phyloP scores from a whole-genome alignment of 495 filamentous ascomycete species.

The Xylaria bambusicola region DNA sequence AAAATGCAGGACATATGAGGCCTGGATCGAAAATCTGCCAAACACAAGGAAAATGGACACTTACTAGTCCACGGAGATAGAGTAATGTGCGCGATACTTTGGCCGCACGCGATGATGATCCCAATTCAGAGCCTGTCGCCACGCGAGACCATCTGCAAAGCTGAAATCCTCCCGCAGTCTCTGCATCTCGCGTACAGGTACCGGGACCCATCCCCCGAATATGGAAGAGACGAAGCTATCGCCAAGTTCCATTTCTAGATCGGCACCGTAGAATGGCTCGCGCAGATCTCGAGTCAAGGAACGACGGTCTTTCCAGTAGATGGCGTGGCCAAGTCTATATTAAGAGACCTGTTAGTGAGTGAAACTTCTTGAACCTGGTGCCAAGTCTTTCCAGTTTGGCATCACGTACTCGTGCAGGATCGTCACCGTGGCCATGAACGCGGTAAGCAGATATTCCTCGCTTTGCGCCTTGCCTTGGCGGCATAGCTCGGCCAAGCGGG shows the following conservation, averaged over 20 bases:
- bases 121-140: constrained; percentile 40
- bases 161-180: constrained; percentile 18
- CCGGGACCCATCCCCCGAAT: constrained; percentile 42
- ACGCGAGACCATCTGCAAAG: constrained; percentile 38
- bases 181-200: constrained; percentile 27
- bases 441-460: constrained; percentile 42
- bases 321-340: constrained; percentile 39
- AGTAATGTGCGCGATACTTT: constrained; percentile 38
- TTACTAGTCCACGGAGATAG: constrained; percentile 41
- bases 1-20: too few relatives aligned
- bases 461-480: constrained; percentile 27
- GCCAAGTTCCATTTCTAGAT: constrained; percentile 46
- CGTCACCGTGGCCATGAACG: constrained; percentile 43
- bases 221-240: constrained; percentile 41
- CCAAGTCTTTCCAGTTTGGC: too few relatives aligned
- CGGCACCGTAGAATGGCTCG: constrained; percentile 43
- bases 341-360: constrained; percentile 12
- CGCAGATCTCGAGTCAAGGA: constrained; percentile 33
- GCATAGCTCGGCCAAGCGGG: constrained; percentile 29
- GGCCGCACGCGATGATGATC: constrained; percentile 37
- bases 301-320: constrained; percentile 43
- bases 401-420: constrained; percentile 42
- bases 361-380: too few relatives aligned
- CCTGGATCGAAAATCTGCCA: too few relatives aligned
- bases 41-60: constrained; percentile 16